Base-by-base conservation (phyloP, 352 stramenopile genomes). In the Pythium pyrilobum region DNA sequence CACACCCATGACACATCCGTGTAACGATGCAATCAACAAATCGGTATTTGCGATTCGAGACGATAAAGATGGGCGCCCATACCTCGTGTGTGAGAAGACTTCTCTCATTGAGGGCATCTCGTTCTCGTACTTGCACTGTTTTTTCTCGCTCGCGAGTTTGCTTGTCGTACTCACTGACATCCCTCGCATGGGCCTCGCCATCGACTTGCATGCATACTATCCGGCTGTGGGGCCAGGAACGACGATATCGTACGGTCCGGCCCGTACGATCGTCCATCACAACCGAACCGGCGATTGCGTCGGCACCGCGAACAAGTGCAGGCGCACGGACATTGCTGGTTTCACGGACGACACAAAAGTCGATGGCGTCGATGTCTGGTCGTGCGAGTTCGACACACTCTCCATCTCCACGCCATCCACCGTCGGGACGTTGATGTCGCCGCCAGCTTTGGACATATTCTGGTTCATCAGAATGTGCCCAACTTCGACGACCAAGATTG, bases 121-220 rank as follows among this genome's bases (percentile, higher is more conserved):
- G 2, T 70, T 84, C 43, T 77, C 66, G 13, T 64, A 62, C 23
- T 28, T 63, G 11, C 68, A 69, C 23, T 74, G 52, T 7, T 4
- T 75, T 8, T 43, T 79, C 38, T 74, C 66, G 11, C 13, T 79
- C 2, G 24, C 78, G 12, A 69, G 59, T 10, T 28, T 85, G 20
- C 33, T 54, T 8, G 53, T 85, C 9, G 48, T 77, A 0, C n/a
- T 69, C 23, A 78, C 70, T 2, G 76, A 45, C 23, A 46, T 44
- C 36, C 47, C 36, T 20, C 21, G 47, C 18, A 55, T 23, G 11
- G 33, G 46, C 11, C 38, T 55, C 24, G 21, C 28, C 12, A 23
- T 38, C 27, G n/a, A 27, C 38, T 24, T 39, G 3, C 3, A 4
- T 0, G 25, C 24, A 9, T 21, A 31, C 8, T 28, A 46, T 34